These are phyloP conservation scores for Xylaria acuta DNA, from an alignment of 495 filamentous ascomycete genomes.

Conservation along the genomic window DNA sequence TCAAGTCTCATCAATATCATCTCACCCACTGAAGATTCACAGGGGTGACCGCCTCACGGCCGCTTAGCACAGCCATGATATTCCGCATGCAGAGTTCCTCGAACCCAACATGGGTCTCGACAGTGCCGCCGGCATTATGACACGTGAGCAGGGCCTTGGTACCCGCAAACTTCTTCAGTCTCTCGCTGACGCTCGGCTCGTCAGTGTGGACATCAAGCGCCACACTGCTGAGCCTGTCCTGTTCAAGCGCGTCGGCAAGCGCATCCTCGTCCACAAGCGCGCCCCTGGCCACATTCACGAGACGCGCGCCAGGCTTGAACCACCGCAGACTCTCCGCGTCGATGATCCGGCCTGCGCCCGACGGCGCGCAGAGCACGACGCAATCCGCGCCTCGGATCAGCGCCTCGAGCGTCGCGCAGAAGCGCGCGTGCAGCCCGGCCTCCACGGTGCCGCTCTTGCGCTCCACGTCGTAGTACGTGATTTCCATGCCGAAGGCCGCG, in stretches of 20 bases:
- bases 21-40: slow-evolving; percentile 66
- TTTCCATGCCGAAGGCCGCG: slow-evolving; percentile 68
- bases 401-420: slow-evolving; percentile 55
- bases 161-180: slow-evolving; percentile 55
- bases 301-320: slow-evolving; percentile 63
- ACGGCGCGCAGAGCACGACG: slow-evolving; percentile 71
- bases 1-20: slow-evolving; percentile 4
- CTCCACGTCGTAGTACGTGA: slow-evolving; percentile 70
- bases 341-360: slow-evolving; percentile 62
- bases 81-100: slow-evolving; percentile 78
- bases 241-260: slow-evolving; percentile 66
- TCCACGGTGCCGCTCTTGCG: slow-evolving; percentile 59
- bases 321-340: slow-evolving; percentile 53
- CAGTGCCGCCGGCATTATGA: slow-evolving; percentile 74
- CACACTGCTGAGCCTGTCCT: slow-evolving; percentile 56
- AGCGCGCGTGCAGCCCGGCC: slow-evolving; percentile 54
- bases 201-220: slow-evolving; percentile 73
- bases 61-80: slow-evolving; percentile 64
- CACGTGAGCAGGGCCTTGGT: slow-evolving; percentile 64
- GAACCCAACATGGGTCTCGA: slow-evolving; percentile 75
- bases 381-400: slow-evolving; percentile 67
- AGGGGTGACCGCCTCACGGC: slow-evolving; percentile 63
- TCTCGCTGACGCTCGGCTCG: slow-evolving; percentile 59
- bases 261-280: slow-evolving; percentile 74
- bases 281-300: slow-evolving; percentile 78